phyloP scores from a whole-genome alignment of 306 rosid genomes.

The Fragaria vesca region DNA sequence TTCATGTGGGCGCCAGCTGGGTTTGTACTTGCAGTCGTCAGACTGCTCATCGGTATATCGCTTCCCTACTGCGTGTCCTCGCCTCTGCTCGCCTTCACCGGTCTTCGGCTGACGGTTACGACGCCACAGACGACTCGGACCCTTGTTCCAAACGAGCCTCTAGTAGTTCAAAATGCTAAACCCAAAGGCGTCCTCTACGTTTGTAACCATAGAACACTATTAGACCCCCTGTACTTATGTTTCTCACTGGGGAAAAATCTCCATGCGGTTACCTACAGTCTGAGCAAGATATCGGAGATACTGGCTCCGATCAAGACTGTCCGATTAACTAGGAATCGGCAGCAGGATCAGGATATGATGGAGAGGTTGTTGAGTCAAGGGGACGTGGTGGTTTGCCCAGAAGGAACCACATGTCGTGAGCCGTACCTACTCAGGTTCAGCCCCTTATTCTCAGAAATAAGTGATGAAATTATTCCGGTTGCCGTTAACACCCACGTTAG shows the following conservation, averaged over 20 bases:
- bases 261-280: slow-evolving; percentile 68
- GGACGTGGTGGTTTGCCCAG: slow-evolving; percentile 73
- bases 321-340: slow-evolving; percentile 55
- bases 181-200: slow-evolving; percentile 51
- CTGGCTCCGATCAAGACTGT: slow-evolving; percentile 75
- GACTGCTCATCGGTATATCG: slow-evolving; percentile 27
- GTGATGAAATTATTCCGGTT: slow-evolving; percentile 50
- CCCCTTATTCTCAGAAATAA: slow-evolving; percentile 66
- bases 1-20: slow-evolving; percentile 67
- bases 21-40: slow-evolving; percentile 37
- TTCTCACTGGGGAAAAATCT: slow-evolving; percentile 38
- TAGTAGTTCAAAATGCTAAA: neutral
- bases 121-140: neutral
- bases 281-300: slow-evolving; percentile 69
- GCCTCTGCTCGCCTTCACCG: slow-evolving; percentile 39
- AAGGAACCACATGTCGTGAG: slow-evolving; percentile 95
- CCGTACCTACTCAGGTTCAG: slow-evolving; percentile 77
- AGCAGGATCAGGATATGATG: slow-evolving; percentile 51
- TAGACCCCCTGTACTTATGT: slow-evolving; percentile 66
- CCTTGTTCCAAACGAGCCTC: neutral
- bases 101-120: slow-evolving; percentile 42
- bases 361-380: slow-evolving; percentile 41
- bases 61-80: slow-evolving; percentile 48
- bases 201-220: slow-evolving; percentile 72
- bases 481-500: slow-evolving; percentile 59